These are phyloP conservation scores for Yamadazyma ubonensis DNA, from an alignment of 805 yeast species.

Conservation along the genomic window DNA sequence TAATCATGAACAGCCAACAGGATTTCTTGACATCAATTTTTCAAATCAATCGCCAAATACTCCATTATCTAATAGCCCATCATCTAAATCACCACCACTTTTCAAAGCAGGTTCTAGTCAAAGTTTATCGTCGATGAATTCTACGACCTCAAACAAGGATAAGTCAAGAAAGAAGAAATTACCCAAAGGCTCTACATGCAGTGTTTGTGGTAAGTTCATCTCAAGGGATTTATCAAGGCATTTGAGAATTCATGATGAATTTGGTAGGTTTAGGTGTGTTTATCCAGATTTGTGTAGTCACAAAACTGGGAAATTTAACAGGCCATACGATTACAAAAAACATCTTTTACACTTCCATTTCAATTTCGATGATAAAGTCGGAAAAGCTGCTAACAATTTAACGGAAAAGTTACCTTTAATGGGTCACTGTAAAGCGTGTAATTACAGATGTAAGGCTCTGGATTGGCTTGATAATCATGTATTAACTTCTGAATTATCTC, in stretches of 20 bases:
- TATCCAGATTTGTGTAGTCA: conserved; percentile 42
- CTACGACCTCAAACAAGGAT: conserved; percentile 12
- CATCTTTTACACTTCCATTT: conserved; percentile 44
- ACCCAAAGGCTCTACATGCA: conserved; percentile 37
- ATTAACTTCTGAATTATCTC: conserved; percentile 25
- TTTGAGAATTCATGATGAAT: conserved; percentile 43
- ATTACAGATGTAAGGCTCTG: conserved; percentile 45
- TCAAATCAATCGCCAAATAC: conserved; percentile 6
- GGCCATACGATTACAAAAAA: conserved; percentile 47
- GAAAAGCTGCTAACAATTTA: conserved; percentile 38
- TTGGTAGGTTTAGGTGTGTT: conserved; percentile 44
- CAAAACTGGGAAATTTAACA: conserved; percentile 41
- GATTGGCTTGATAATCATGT: conserved; percentile 61
- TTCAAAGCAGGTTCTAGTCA: conserved; percentile 14
- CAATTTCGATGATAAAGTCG: conserved; percentile 41
- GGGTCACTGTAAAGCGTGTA: conserved; percentile 48
- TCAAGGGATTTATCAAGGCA: conserved; percentile 43
- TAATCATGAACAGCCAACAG: background rate
- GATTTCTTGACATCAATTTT: background rate
- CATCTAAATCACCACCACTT: conserved; percentile 6
- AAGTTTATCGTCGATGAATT: conserved; percentile 15
- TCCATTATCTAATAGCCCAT: conserved; percentile 7
- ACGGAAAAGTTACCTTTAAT: conserved; percentile 40
- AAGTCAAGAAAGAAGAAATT: conserved; percentile 25
- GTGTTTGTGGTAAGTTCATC: conserved; percentile 40